Conservation (phyloP, 768 basidiomycete genomes). For the Dioszegia hungarica region DNA sequence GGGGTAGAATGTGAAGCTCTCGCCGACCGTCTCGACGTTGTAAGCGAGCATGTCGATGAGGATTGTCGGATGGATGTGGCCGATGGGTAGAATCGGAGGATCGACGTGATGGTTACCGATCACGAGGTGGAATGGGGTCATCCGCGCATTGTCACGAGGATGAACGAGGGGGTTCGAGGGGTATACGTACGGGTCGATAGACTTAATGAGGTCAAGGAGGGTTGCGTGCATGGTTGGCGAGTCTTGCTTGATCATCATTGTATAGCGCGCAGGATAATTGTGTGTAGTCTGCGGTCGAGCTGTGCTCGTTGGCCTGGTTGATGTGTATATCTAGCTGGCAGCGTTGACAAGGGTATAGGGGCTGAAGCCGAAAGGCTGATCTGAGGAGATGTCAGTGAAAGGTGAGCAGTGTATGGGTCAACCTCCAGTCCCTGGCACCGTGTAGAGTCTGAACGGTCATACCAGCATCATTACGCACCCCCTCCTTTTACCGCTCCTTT, state of each 20-base stretch:
- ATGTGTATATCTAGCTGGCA: too few species aligned
- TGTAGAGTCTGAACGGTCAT: too few species aligned
- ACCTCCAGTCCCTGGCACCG: too few species aligned
- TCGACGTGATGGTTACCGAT: neutral
- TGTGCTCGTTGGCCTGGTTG: too few species aligned
- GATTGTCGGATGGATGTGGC: neutral
- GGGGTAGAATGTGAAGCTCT: conserved; percentile 1
- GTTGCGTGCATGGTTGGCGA: neutral
- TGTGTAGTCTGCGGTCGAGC: too few species aligned
- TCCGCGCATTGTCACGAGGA: neutral
- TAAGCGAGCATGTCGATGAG: conserved; percentile 5
- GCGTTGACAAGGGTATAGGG: too few species aligned
- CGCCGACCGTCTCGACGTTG: neutral
- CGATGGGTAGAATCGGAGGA: neutral
- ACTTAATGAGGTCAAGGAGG: conserved; percentile 5
- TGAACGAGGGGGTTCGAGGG: neutral
- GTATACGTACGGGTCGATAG: neutral
- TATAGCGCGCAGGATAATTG: too few species aligned
- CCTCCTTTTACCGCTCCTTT: too few species aligned
- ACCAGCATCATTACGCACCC: too few species aligned
- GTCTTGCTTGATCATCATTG: neutral
- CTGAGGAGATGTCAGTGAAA: too few species aligned
- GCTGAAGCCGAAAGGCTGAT: too few species aligned
- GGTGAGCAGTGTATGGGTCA: too few species aligned
- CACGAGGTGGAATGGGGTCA: neutral